Percentiles rank a stretch among this genome's conserved stretches.
Conservation (phyloP, 2,329 filamentous ascomycete species). For the Talaromyces sp. region DNA sequence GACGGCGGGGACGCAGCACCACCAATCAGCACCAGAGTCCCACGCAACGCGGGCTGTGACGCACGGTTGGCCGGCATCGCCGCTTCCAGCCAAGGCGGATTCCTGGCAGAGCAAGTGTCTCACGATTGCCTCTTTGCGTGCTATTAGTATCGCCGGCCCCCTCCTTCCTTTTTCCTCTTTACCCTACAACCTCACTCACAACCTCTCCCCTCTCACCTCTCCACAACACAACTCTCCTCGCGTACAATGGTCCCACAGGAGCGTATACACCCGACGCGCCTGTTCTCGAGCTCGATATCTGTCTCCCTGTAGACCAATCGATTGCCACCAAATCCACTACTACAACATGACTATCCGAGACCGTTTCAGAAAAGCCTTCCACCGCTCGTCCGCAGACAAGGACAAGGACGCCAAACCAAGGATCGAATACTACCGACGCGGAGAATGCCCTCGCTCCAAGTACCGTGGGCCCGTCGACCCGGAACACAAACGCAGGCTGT, state of each 20-base stretch:
- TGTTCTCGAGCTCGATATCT: conserved; percentile 2
- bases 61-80: conserved; percentile 3
- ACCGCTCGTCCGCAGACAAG: conserved; percentile 17
- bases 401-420: conserved; percentile 33
- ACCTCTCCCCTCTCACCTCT: not conserved
- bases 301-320: not conserved
- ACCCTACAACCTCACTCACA: not conserved
- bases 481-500: conserved; percentile 38
- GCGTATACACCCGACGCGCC: conserved; percentile 1
- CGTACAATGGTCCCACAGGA: conserved; percentile 10
- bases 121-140: not conserved
- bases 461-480: conserved; percentile 45
- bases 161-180: not conserved
- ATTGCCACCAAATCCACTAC: not conserved
- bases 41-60: not conserved
- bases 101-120: not conserved
- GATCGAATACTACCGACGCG: conserved; percentile 44
- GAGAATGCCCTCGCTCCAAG: conserved; percentile 45
- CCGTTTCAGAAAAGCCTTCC: conserved; percentile 32
- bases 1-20: not conserved
- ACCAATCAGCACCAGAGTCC: not conserved
- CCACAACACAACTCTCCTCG: not conserved
- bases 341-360: conserved; percentile 33
- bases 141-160: conserved; percentile 2
- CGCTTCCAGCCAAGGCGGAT: conserved; percentile 6